phyloP scores from a whole-genome alignment of 1,139 yeast genomes.

The Maudiozyma humilis region DNA sequence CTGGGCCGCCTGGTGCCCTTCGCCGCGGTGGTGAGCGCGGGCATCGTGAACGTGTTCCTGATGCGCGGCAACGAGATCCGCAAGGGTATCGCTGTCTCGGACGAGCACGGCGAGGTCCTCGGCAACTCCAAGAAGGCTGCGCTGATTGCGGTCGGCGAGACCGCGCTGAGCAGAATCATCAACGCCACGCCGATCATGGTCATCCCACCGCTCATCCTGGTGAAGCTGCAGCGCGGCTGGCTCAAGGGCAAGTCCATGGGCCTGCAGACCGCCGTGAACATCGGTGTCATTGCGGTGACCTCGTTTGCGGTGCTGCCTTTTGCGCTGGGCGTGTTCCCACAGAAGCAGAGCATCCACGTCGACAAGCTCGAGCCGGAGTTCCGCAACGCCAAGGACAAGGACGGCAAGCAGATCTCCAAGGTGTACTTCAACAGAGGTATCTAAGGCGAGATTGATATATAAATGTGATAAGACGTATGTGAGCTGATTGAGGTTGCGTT shows the following conservation, averaged over 20 bases:
- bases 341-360: constrained; percentile 57
- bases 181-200: constrained; percentile 98
- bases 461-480: no score
- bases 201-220: constrained; percentile 77
- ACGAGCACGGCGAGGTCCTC: constrained; percentile 54
- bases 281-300: constrained; percentile 78
- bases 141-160: constrained; percentile 85
- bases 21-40: constrained; percentile 97
- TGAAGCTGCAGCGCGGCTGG: constrained; percentile 60
- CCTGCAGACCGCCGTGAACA: constrained; percentile 59
- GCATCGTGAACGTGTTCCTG: constrained; percentile 83
- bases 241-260: constrained; percentile 60
- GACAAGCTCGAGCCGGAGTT: constrained; percentile 56
- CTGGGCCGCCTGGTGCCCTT: constrained; percentile 87
- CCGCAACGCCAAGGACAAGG: constrained; percentile 48
- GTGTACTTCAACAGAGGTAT: constrained; percentile 93
- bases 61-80: constrained; percentile 93
- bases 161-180: constrained; percentile 88
- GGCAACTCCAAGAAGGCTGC: constrained; percentile 88
- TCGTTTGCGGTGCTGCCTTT: constrained; percentile 85
- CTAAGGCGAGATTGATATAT: no score
- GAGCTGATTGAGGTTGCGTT: no score
- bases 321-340: constrained; percentile 94
- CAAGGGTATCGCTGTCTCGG: constrained; percentile 72
- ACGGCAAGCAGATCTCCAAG: constrained; percentile 50